phyloP scores from a whole-genome alignment of 441 rosid genomes.

The Erodium chrysanthum region DNA sequence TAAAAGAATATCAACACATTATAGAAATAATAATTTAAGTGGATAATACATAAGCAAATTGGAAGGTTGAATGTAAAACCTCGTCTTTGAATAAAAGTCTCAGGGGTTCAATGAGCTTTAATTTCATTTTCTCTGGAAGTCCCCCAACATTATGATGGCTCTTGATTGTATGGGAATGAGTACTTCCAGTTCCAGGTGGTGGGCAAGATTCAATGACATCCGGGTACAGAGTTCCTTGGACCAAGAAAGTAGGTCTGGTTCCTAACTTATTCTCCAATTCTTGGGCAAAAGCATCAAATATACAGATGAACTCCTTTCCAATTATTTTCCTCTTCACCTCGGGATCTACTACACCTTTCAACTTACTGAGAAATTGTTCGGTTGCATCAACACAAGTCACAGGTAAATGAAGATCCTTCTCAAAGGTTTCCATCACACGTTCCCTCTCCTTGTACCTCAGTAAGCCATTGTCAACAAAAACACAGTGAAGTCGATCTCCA shows the following conservation, averaged over 20 bases:
- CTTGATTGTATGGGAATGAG: conserved; percentile 77
- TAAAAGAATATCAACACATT: background rate
- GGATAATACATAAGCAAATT: conserved; percentile 7
- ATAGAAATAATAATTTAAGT: conserved; percentile 1
- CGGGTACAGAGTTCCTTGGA: conserved; percentile 89
- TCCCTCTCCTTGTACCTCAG: conserved; percentile 88
- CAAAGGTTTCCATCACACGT: conserved; percentile 80
- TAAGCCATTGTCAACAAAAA: conserved; percentile 88
- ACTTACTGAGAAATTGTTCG: conserved; percentile 55
- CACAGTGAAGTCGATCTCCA: conserved; percentile 81
- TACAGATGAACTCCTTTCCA: conserved; percentile 69
- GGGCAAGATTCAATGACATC: conserved; percentile 97
- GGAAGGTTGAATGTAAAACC: conserved; percentile 30
- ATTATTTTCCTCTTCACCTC: conserved; percentile 84
- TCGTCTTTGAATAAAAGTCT: conserved; percentile 87
- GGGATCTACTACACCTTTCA: conserved; percentile 84
- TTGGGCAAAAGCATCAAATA: conserved; percentile 67
- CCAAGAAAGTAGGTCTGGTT: conserved; percentile 63
- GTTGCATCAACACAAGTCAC: conserved; percentile 80
- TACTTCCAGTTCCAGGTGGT: conserved; percentile 82
- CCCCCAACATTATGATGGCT: conserved; percentile 97
- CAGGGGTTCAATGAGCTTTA: conserved; percentile 90
- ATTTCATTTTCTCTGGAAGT: conserved; percentile 81
- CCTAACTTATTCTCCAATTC: conserved; percentile 64
- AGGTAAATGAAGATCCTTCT: conserved; percentile 71